Percentiles rank a stretch among this genome's conserved stretches.
These are phyloP conservation scores for Thozetella sp. DNA, from an alignment of 495 filamentous ascomycete genomes.

Conservation along the genomic window DNA sequence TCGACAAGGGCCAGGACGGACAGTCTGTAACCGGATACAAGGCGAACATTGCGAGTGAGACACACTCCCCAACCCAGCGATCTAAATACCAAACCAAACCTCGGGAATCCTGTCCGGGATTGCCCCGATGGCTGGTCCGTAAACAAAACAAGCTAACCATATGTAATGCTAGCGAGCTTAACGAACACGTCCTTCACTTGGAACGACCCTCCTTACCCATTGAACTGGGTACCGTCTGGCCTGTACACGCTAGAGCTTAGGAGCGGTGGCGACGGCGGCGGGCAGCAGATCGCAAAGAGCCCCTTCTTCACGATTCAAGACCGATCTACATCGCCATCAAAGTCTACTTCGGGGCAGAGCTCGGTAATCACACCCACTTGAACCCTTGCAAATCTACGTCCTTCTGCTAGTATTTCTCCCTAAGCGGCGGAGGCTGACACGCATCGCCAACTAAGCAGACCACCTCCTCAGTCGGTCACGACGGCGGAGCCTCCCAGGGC, in stretches of 20 bases:
- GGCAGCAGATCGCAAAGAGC: constrained; percentile 21
- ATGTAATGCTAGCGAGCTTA: constrained; percentile 18
- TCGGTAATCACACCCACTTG: neutral
- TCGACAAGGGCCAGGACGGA: constrained; percentile 9
- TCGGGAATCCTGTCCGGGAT: too few relatives aligned
- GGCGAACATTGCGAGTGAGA: constrained; percentile 11
- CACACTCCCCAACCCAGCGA: neutral
- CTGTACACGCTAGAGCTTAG: constrained; percentile 39
- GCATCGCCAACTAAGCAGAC: neutral
- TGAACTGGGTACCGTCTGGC: constrained; percentile 31
- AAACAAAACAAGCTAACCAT: neutral
- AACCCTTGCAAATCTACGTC: neutral
- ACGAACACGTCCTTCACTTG: constrained; percentile 32
- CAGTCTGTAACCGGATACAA: constrained; percentile 6
- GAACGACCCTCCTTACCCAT: constrained; percentile 35
- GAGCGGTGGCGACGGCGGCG: constrained; percentile 12
- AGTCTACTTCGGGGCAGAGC: neutral
- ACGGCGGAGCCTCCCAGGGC: neutral
- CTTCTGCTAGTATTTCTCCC: too few relatives aligned
- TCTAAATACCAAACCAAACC: too few relatives aligned
- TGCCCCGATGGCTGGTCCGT: too few relatives aligned
- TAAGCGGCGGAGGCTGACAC: too few relatives aligned
- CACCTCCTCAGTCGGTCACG: neutral
- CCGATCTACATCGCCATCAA: too few relatives aligned
- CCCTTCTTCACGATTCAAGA: constrained; percentile 19